These are phyloP conservation scores for Emergomyces pasteurianus DNA, from an alignment of 2,329 filamentous ascomycete species.

Conservation along the genomic window DNA sequence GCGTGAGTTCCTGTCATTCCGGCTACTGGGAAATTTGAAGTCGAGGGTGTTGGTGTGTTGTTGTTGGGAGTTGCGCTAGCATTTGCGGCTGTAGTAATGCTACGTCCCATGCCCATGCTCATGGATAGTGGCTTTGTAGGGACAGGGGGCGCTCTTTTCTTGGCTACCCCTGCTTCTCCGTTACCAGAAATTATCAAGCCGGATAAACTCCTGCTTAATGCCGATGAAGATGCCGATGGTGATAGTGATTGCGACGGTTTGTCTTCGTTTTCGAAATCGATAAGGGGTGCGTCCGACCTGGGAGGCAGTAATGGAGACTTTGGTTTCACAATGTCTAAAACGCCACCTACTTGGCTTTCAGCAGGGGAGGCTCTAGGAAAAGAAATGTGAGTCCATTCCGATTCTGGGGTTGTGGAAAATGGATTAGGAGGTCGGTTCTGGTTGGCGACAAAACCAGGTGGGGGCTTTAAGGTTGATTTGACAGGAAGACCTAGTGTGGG, in stretches of 20 bases:
- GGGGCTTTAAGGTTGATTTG: conserved; percentile 57
- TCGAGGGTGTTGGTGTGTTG: neutral
- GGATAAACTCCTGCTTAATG: neutral
- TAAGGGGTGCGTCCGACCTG: neutral
- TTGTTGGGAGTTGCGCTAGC: neutral
- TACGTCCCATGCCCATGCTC: neutral
- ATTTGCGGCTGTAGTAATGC: neutral
- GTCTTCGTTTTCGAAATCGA: neutral
- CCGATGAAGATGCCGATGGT: neutral
- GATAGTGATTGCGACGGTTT: neutral
- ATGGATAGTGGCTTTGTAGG: conserved; percentile 4
- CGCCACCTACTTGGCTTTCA: conserved; percentile 8
- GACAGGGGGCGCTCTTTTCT: conserved; percentile 5
- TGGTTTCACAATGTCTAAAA: neutral
- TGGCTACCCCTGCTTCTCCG: neutral
- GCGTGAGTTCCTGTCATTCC: neutral
- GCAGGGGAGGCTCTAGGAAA: conserved; percentile 4
- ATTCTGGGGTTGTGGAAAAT: conserved; percentile 59
- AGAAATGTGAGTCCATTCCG: conserved; percentile 61
- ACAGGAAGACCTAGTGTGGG: conserved; percentile 51
- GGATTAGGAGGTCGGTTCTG: conserved; percentile 67
- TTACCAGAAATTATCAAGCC: neutral
- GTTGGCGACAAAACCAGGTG: conserved; percentile 56
- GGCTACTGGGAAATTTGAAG: neutral
- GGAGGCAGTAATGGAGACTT: neutral